phyloP scores from a whole-genome alignment of 202 grass and related monocot genomes.

The Cymbopogon flexuosus region DNA sequence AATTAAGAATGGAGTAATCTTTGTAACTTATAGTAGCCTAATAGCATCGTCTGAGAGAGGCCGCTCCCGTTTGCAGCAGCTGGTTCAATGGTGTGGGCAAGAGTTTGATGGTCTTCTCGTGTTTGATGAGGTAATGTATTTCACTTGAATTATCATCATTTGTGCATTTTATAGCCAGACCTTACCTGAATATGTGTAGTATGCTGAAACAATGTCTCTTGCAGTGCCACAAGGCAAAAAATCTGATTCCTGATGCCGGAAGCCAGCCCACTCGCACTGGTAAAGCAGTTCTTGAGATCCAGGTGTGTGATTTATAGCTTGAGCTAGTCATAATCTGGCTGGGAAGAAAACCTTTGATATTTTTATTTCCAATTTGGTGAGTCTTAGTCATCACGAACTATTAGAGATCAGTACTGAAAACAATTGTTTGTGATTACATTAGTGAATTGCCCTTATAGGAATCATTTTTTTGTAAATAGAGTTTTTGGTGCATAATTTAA shows the following conservation, averaged over 20 bases:
- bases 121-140: conserved; percentile 83
- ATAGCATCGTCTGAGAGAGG: conserved; percentile 96
- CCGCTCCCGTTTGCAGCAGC: conserved; percentile 91
- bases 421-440: background rate
- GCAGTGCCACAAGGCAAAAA: conserved; percentile 99
- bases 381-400: background rate
- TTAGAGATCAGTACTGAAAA: background rate
- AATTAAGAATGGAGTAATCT: conserved; percentile 90
- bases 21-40: conserved; percentile 97
- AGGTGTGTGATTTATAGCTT: conserved; percentile 45
- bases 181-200: background rate
- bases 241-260: conserved; percentile 90
- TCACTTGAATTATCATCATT: background rate
- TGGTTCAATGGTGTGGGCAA: conserved; percentile 91
- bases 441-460: background rate
- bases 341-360: background rate
- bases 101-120: conserved; percentile 92
- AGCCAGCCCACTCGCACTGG: conserved; percentile 93
- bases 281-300: conserved; percentile 87
- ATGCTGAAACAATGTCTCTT: conserved; percentile 31
- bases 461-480: background rate
- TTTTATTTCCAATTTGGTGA: conserved; percentile 15
- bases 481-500: background rate
- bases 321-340: conserved; percentile 3
- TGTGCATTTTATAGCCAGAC: conserved; percentile 21